phyloP scores from a whole-genome alignment of 345 rosid species.

The Arabidopsis thaliana region TAIR10.1 NC_003076.8:18831001-18831500 shows the following conservation, averaged over 20 bases:
- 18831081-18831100: constrained; percentile 83
- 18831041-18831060: constrained; percentile 78
- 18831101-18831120: constrained; percentile 56
- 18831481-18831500: constrained; percentile 80
- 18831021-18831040: constrained; percentile 65
- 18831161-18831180: constrained; percentile 88
- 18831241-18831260: constrained; percentile 70
- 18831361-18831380: constrained; percentile 24
- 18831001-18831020: constrained; percentile 1
- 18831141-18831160: constrained; percentile 65
- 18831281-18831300: constrained; percentile 93
- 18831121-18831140: constrained; percentile 46
- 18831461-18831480: constrained; percentile 88
- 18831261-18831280: constrained; percentile 88
- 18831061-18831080: constrained; percentile 75
- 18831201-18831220: constrained; percentile 71
- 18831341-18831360: neutral
- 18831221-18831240: constrained; percentile 90
- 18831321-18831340: constrained; percentile 28
- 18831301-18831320: constrained; percentile 54
- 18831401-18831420: constrained; percentile 81
- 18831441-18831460: constrained; percentile 80
- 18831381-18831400: constrained; percentile 71
- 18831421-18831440: constrained; percentile 78
- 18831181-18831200: constrained; percentile 85